phyloP scores from a whole-genome alignment of 495 filamentous ascomycete species.

The Staphylotrichum tortipilum region DNA sequence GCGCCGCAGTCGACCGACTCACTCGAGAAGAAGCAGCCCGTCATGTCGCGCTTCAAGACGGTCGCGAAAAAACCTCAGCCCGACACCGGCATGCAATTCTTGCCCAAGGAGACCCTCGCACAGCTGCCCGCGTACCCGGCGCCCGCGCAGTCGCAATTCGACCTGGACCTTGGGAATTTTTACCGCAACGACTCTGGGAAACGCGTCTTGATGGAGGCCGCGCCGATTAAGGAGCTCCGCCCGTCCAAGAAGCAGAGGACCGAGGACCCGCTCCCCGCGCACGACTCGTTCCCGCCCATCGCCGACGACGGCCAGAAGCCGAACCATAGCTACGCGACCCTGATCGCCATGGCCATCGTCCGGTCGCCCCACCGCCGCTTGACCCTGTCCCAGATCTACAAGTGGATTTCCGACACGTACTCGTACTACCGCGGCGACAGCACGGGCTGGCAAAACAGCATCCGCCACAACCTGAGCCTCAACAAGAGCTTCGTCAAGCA shows the following conservation, averaged over 20 bases:
- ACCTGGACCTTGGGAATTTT: constrained; percentile 44
- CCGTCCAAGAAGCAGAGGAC: constrained; percentile 52
- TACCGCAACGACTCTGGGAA: constrained; percentile 55
- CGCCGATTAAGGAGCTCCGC: constrained; percentile 61
- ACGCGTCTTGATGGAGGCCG: constrained; percentile 61
- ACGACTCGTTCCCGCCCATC: constrained; percentile 67
- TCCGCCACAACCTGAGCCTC: constrained; percentile 93
- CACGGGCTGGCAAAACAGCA: constrained; percentile 96
- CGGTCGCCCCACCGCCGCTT: constrained; percentile 74
- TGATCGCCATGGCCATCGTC: constrained; percentile 96
- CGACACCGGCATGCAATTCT: constrained; percentile 47
- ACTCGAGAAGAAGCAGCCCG: constrained; percentile 62
- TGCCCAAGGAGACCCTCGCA: constrained; percentile 62
- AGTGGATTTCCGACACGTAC: constrained; percentile 95
- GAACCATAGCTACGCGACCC: constrained; percentile 81
- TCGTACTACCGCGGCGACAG: constrained; percentile 75
- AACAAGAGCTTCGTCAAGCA: constrained; percentile 97
- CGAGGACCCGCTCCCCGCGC: constrained; percentile 55
- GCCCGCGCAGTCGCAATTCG: constrained; percentile 30
- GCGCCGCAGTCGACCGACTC: constrained; percentile 71
- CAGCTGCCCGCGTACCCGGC: constrained; percentile 40
- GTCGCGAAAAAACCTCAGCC: constrained; percentile 56
- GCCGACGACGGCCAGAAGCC: constrained; percentile 87
- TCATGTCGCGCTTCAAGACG: constrained; percentile 51
- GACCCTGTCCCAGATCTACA: constrained; percentile 96